Evolutionary conservation across 805 yeast genomes (phyloP), one percentile per base, ranked within the genome.

Genomic region (Sugiyamaella lignohabitans): DNA sequence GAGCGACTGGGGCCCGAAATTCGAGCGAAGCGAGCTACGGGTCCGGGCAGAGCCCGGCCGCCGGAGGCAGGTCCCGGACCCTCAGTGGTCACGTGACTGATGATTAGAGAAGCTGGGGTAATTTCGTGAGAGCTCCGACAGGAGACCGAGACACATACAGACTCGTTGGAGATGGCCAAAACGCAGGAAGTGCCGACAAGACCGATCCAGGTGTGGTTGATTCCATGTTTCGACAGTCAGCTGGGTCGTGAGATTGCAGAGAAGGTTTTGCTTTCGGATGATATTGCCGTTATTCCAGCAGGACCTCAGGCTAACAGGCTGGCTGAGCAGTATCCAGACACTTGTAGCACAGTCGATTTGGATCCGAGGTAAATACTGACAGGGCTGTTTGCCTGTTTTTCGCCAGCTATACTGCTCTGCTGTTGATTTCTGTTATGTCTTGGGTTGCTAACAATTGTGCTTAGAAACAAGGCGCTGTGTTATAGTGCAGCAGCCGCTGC

Each of bases 401-500:
- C n/a, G n/a, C n/a, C n/a, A n/a, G n/a, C n/a, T n/a, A n/a, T n/a
- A n/a, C n/a, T n/a, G n/a, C n/a, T n/a, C n/a, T n/a, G n/a, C n/a
- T n/a, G n/a, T n/a, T n/a, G n/a, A n/a, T n/a, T n/a, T n/a, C n/a
- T n/a, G n/a, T n/a, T n/a, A n/a, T n/a, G n/a, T n/a, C n/a, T n/a
- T n/a, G n/a, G n/a, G n/a, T n/a, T n/a, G n/a, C n/a, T n/a, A n/a
- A n/a, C n/a, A n/a, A n/a, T n/a, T n/a, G n/a, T n/a, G n/a, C n/a
- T 4, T 21, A 40, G 47, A 19, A 46, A 43, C 22, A 30, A 45
- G 30, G 50, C 48, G 3, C 36, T 45, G 4, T 53, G 57, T 32
- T 46, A 37, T 23, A 46, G 52, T 20, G 52, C 53, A 4, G 50
- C 51, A 2, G 54, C 59, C 8, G 29, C 45, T 4, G 53, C 52